Percentiles rank a stretch among this genome's conserved stretches.
These are phyloP conservation scores for Amaranthus palmeri DNA, from an alignment of 148 eudicot species.

Conservation along the genomic window DNA sequence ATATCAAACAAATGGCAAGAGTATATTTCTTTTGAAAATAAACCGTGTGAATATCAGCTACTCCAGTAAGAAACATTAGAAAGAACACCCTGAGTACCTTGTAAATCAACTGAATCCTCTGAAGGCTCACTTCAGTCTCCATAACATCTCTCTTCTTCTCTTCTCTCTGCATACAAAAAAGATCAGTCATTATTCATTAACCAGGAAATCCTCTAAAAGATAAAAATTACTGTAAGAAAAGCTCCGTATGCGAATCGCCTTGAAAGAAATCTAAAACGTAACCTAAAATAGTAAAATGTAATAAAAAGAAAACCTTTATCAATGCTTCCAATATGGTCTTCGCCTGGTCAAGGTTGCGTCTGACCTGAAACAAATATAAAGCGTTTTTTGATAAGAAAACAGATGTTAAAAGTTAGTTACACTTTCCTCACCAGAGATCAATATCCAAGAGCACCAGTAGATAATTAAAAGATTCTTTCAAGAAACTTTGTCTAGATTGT, in stretches of 20 bases:
- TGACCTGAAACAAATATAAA: conserved; percentile 46
- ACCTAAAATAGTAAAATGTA: background rate
- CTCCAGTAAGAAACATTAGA: conserved; percentile 4
- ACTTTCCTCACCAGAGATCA: too few relatives aligned
- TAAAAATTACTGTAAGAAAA: background rate
- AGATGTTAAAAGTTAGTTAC: too few relatives aligned
- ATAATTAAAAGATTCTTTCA: background rate
- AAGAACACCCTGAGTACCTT: conserved; percentile 49
- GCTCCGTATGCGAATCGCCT: background rate
- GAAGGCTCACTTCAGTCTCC: conserved; percentile 88
- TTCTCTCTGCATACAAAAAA: conserved; percentile 62
- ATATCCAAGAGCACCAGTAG: too few relatives aligned
- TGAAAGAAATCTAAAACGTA: background rate
- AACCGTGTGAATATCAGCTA: conserved; percentile 3
- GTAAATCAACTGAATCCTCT: conserved; percentile 81
- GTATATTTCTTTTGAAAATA: background rate
- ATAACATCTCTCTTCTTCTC: conserved; percentile 93
- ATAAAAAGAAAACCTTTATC: conserved; percentile 50
- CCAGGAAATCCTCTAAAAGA: background rate
- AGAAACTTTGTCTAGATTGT: background rate
- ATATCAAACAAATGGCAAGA: background rate
- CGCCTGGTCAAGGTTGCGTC: conserved; percentile 98
- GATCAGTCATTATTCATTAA: background rate
- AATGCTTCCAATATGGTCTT: conserved; percentile 76
- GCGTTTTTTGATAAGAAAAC: background rate